Base-by-base conservation (phyloP, 352 stramenopile genomes). In the Phytophthora colocasiae region DNA sequence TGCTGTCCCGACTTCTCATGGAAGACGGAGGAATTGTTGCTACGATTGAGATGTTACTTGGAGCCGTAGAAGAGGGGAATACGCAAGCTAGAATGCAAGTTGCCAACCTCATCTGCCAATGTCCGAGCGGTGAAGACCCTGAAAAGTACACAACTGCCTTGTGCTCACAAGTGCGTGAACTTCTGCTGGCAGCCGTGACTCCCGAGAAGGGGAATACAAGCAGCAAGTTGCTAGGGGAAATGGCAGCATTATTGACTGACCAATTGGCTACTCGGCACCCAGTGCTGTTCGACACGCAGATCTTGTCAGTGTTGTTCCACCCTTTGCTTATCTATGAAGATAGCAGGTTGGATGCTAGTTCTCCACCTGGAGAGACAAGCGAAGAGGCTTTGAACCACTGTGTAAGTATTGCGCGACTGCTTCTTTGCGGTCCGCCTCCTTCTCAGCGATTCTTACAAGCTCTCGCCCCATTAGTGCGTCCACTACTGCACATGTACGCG, bases 51-150 rank as follows among this genome's bases (percentile, higher is more conserved):
- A 91, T 94, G 76, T 64, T 96, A 6, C 75, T 95, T 11, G 75
- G 81, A 24, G 66, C 71, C 0, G 87, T 96, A 24, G 85, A 93
- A 24, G 87, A 93, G 38, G 89, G 89, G 60, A 94, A 95, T 63
- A 95, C 89, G 1, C 89, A 94, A 67, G 89, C 89, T 34, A 80
- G 87, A 44, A 78, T 95, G 63, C 87, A 95, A 58, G 85, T 96
- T 53, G 85, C 81, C 7, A 91, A 68, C 40, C 64, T 96, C 47
- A 87, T 96, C 31, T 91, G 81, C 27, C 81, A 93, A 49, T 91
- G 80, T 10, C 86, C 88, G 1, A 76, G 66, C 8, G 69, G 54
- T 2, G 69, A 89, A 15, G 56, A 80, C 2, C 71, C 74, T 4
- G 41, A 59, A 6, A 64, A 66, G 12, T 96, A 96, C 54, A 62